Evolutionary conservation across 768 basidiomycete species (phyloP).

Genomic region (Punctularia strigosozonata): DNA sequence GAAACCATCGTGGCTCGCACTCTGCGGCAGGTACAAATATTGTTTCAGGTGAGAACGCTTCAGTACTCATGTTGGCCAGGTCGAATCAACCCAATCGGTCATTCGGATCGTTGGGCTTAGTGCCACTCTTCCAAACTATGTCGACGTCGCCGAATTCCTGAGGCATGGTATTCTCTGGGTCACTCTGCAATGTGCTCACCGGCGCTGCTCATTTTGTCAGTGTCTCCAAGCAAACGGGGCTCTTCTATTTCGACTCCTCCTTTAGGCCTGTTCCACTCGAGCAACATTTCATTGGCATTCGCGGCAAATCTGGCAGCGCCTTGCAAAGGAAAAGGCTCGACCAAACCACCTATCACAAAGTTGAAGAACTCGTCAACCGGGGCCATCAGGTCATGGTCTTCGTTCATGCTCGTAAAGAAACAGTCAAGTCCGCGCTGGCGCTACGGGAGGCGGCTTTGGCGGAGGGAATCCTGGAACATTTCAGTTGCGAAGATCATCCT

Average conservation of each 20-base stretch:
- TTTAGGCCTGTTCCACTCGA: slow-evolving; percentile 95
- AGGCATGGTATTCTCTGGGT: slow-evolving; percentile 32
- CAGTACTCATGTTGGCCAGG: slow-evolving; percentile 30
- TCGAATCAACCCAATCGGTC: slow-evolving; percentile 91
- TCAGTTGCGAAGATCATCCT: slow-evolving; percentile 74
- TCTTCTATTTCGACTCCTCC: slow-evolving; percentile 97
- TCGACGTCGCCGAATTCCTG: slow-evolving; percentile 92
- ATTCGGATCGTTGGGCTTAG: slow-evolving; percentile 94
- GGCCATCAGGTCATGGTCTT: slow-evolving; percentile 99
- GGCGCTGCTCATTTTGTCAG: slow-evolving; percentile 26
- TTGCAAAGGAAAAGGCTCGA: slow-evolving; percentile 81
- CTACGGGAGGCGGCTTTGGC: slow-evolving; percentile 64
- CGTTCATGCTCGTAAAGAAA: slow-evolving; percentile 96
- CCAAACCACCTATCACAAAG: slow-evolving; percentile 80
- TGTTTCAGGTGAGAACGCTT: neutral
- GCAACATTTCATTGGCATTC: slow-evolving; percentile 92
- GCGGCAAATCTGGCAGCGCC: slow-evolving; percentile 71
- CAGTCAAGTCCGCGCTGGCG: slow-evolving; percentile 79
- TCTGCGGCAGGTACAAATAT: slow-evolving; percentile 55
- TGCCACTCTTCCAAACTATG: slow-evolving; percentile 94
- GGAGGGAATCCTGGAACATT: slow-evolving; percentile 67
- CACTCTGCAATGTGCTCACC: slow-evolving; percentile 1
- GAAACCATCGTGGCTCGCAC: slow-evolving; percentile 97
- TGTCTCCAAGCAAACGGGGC: slow-evolving; percentile 73
- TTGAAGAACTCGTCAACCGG: slow-evolving; percentile 72